A percentile compares a stretch with the other conserved stretches of the same genome.
phyloP scores from a whole-genome alignment of 2,329 filamentous ascomycete species.

The Stachybotrys chlorohalonatus region DNA sequence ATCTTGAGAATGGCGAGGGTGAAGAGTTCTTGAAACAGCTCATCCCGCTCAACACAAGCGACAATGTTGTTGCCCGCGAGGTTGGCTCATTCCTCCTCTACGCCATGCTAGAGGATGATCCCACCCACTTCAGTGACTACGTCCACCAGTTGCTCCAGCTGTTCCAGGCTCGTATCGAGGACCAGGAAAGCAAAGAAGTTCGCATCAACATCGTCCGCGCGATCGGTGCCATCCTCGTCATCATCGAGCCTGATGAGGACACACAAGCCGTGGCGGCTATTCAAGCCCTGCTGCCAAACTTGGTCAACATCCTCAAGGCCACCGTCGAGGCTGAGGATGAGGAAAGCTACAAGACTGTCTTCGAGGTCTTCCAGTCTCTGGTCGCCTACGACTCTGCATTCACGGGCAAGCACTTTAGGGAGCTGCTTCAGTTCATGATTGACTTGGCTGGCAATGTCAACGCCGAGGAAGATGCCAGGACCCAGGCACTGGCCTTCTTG shows the following conservation, averaged over 20 bases:
- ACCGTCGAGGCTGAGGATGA: slow-evolving; percentile 74
- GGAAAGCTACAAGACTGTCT: slow-evolving; percentile 80
- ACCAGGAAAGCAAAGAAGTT: slow-evolving; percentile 84
- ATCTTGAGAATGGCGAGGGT: slow-evolving; percentile 65
- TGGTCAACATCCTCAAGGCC: slow-evolving; percentile 84
- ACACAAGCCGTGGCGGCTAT: slow-evolving; percentile 62
- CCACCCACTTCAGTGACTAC: slow-evolving; percentile 75
- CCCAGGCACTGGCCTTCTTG: slow-evolving; percentile 86
- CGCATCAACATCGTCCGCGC: slow-evolving; percentile 91
- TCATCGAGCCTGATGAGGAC: slow-evolving; percentile 83
- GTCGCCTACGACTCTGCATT: slow-evolving; percentile 82
- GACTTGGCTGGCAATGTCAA: slow-evolving; percentile 69
- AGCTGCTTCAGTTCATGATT: slow-evolving; percentile 90
- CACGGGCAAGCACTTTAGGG: slow-evolving; percentile 76
- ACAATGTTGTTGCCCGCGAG: slow-evolving; percentile 71
- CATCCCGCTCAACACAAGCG: slow-evolving; percentile 67
- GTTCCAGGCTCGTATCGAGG: slow-evolving; percentile 80
- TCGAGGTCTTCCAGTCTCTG: slow-evolving; percentile 95
- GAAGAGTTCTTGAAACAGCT: slow-evolving; percentile 76
- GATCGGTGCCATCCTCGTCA: slow-evolving; percentile 77
- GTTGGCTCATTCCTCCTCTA: slow-evolving; percentile 90
- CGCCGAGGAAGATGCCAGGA: slow-evolving; percentile 74
- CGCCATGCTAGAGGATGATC: slow-evolving; percentile 81
- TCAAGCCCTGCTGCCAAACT: slow-evolving; percentile 71
- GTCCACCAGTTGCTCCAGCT: slow-evolving; percentile 70